Evolutionary conservation across 495 filamentous ascomycete species (phyloP).

Genomic region (Hypoxylon crocopeplum): DNA sequence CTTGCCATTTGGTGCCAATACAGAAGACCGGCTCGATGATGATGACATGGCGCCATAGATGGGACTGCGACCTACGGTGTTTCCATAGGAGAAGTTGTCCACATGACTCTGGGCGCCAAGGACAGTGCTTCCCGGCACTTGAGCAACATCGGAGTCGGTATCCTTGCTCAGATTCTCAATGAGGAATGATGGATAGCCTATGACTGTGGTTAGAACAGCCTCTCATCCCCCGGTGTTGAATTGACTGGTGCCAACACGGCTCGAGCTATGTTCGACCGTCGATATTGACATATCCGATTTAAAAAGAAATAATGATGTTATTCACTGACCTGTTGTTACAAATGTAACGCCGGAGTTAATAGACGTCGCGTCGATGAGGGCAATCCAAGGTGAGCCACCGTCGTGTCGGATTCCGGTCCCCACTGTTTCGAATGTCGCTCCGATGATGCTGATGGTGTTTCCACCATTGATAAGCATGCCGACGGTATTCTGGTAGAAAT

Average conservation of each 20-base stretch:
- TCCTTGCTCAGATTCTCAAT: conserved; percentile 54
- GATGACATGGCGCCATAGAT: conserved; percentile 62
- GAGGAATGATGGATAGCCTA: conserved; percentile 46
- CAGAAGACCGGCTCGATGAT: conserved; percentile 32
- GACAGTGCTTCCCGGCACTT: conserved; percentile 37
- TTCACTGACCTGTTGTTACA: conserved; percentile 38
- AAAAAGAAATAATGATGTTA: not conserved
- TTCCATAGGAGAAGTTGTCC: conserved; percentile 49
- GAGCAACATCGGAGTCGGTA: conserved; percentile 38
- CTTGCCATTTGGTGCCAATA: conserved; percentile 41
- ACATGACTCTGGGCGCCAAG: conserved; percentile 37
- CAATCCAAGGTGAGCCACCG: conserved; percentile 49
- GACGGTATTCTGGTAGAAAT: conserved; percentile 62
- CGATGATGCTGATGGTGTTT: conserved; percentile 58
- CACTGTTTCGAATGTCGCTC: conserved; percentile 60
- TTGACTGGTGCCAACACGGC: too few relatives aligned
- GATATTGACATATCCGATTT: too few relatives aligned
- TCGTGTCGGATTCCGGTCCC: conserved; percentile 64
- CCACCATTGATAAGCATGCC: conserved; percentile 69
- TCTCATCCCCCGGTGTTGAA: too few relatives aligned
- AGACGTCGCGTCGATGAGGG: conserved; percentile 47
- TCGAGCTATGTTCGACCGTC: too few relatives aligned
- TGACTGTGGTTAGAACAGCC: not conserved
- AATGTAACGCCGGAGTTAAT: conserved; percentile 51
- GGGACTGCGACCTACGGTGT: conserved; percentile 65